phyloP scores from a whole-genome alignment of 305 asterid genomes.

The Fraxinus latifolia region DNA sequence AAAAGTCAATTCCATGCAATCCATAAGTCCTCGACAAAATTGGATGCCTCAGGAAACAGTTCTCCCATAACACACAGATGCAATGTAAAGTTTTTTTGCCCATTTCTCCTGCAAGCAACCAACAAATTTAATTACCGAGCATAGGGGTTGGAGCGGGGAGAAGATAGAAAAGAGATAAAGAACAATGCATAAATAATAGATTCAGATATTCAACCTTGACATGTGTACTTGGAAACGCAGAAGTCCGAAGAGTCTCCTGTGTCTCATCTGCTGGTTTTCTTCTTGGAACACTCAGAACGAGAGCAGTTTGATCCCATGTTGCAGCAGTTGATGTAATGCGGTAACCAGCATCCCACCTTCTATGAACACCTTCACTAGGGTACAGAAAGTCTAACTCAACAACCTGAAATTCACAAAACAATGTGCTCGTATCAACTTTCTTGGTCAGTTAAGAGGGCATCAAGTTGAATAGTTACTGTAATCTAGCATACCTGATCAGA shows the following conservation, averaged over 20 bases:
- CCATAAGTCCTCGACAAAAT: constrained; percentile 21
- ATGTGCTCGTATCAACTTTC: neutral
- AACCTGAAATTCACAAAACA: constrained; percentile 41
- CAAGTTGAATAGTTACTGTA: neutral
- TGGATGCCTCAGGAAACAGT: constrained; percentile 49
- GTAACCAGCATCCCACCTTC: constrained; percentile 68
- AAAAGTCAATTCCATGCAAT: constrained; percentile 6
- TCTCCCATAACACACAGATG: constrained; percentile 59
- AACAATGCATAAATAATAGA: constrained; percentile 16
- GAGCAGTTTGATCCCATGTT: constrained; percentile 60
- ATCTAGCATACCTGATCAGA: constrained; percentile 48
- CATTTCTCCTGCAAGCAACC: constrained; percentile 58
- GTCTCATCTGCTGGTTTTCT: constrained; percentile 49
- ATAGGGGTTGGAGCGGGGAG: neutral
- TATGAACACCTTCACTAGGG: constrained; percentile 74
- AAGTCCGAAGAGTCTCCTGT: constrained; percentile 58
- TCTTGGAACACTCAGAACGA: constrained; percentile 64
- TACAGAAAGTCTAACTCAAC: constrained; percentile 72
- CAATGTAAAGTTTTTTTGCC: constrained; percentile 57
- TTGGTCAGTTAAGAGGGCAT: neutral
- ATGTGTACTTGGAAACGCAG: constrained; percentile 51
- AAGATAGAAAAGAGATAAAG: neutral
- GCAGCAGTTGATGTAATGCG: constrained; percentile 75
- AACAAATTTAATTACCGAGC: constrained; percentile 14
- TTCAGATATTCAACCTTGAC: constrained; percentile 46